Evolutionary conservation across 2,329 filamentous ascomycete genomes (phyloP).

Genomic region (Fusarium setosum): DNA sequence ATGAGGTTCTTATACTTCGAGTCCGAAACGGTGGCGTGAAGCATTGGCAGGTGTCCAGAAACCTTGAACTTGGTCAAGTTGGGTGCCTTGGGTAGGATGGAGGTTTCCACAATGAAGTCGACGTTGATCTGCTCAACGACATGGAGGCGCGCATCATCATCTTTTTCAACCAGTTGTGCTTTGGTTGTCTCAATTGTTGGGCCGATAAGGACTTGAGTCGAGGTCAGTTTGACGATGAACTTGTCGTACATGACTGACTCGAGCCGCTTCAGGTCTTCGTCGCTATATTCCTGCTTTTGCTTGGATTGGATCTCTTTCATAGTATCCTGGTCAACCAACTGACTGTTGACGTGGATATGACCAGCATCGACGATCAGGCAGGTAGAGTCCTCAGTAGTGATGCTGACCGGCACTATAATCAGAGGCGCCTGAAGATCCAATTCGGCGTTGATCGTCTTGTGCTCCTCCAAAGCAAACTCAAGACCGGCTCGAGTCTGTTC

Average conservation of each 20-base stretch:
- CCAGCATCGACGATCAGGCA: constrained; percentile 96
- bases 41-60: constrained; percentile 89
- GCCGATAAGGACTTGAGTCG: constrained; percentile 94
- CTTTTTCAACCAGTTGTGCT: constrained; percentile 77
- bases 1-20: constrained; percentile 97
- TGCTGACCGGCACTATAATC: constrained; percentile 95
- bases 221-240: constrained; percentile 91
- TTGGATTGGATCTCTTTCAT: constrained; percentile 92
- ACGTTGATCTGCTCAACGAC: constrained; percentile 98
- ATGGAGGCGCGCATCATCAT: constrained; percentile 79
- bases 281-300: constrained; percentile 86
- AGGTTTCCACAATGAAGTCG: constrained; percentile 95
- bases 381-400: constrained; percentile 81
- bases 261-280: constrained; percentile 87
- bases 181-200: constrained; percentile 93
- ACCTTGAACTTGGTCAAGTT: constrained; percentile 93
- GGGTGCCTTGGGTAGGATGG: constrained; percentile 94
- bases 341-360: constrained; percentile 93
- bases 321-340: constrained; percentile 92
- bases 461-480: constrained; percentile 95
- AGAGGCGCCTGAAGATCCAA: constrained; percentile 95
- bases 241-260: constrained; percentile 98
- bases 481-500: constrained; percentile 96
- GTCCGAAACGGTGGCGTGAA: constrained; percentile 93
- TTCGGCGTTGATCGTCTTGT: constrained; percentile 97